Base-by-base conservation (phyloP, 768 basidiomycete genomes). In the Lactarius vividus region DNA sequence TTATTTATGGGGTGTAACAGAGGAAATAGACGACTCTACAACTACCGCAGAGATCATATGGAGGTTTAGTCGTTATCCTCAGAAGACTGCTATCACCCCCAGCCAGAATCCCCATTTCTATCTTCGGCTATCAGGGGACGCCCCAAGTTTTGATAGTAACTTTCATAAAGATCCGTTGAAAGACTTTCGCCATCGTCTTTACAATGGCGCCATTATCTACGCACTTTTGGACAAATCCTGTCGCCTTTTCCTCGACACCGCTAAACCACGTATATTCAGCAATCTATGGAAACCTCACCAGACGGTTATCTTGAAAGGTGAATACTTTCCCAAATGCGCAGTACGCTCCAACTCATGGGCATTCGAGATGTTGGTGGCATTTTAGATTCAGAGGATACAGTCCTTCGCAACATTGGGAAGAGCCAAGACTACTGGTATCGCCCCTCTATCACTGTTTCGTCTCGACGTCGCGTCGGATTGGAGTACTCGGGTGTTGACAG, bases 241-340 rank as follows among this genome's bases (percentile, higher is more conserved):
- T 18, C 60, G 35, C 3, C 35, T 61, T 26, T 54, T 37, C 28
- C 52, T 54, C 31, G 35, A 54, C 26, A 26, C 2, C 31, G 13
- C 42, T 8, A 10, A 31, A 39, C 15, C 37, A 13, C 49, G 52
- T 16, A 16, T 53, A 40, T 61, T 61, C 10, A 37, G 58, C 4
- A 64, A 64, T 10, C 9, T 64, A 18, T 64, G 63, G 63, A 53
- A 60, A 37, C 63, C 63, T 13, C 28, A 33, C 3, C 20, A 42
- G n/a, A 42, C 28, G n/a, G 26, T 64, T 39, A 60, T 64, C 37
- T 39, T 64, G 33, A 64, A 64, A 53, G 61, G 61, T 62, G 18
- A 26, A 53, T 54, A 13, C 26, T 52, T 13, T 26, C 15, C 11
- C 16, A 37, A 4, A n/a, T n/a, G 1, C n/a, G 9, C 7, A 33